Percentiles rank a stretch among this genome's conserved stretches.
Evolutionary conservation across 805 yeast genomes (phyloP).

Genomic region (Wickerhamiella azyma): DNA sequence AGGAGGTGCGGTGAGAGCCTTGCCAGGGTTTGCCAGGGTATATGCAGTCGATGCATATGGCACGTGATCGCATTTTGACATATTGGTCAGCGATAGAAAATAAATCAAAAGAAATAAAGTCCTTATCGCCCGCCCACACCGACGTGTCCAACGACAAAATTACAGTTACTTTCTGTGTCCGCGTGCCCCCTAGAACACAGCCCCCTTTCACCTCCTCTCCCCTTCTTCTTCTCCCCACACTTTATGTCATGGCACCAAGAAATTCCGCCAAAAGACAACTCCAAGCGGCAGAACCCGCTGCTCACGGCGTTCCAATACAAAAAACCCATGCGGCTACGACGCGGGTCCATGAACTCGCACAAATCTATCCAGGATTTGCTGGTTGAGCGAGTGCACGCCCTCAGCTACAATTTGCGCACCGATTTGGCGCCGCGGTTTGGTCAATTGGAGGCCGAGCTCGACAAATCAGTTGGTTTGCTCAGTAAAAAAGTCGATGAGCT

Average conservation of each 20-base stretch:
- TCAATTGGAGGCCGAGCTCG: slow-evolving; percentile 14
- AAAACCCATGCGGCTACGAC: slow-evolving; percentile 26
- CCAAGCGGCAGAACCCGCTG: slow-evolving; percentile 6
- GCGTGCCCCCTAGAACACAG: no score
- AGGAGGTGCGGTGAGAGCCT: no score
- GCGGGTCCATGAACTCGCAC: slow-evolving; percentile 24
- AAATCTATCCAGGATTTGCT: slow-evolving; percentile 23
- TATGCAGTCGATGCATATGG: no score
- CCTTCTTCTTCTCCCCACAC: no score
- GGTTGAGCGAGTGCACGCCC: slow-evolving; percentile 46
- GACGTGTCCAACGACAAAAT: no score
- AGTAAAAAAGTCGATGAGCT: slow-evolving; percentile 19
- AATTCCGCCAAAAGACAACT: not conserved
- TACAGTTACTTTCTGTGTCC: no score
- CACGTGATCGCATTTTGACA: no score
- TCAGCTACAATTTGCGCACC: slow-evolving; percentile 37
- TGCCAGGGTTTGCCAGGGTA: no score
- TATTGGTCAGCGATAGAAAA: no score
- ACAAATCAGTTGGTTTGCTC: slow-evolving; percentile 15
- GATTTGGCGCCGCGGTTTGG: slow-evolving; percentile 35
- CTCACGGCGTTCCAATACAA: slow-evolving; percentile 10
- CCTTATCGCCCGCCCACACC: no score
- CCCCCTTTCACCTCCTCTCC: no score
- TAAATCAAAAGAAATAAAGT: no score
- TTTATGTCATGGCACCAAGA: slow-evolving; percentile 4